Conservation (phyloP, 495 filamentous ascomycete species). For the Viridothelium virens region DNA sequence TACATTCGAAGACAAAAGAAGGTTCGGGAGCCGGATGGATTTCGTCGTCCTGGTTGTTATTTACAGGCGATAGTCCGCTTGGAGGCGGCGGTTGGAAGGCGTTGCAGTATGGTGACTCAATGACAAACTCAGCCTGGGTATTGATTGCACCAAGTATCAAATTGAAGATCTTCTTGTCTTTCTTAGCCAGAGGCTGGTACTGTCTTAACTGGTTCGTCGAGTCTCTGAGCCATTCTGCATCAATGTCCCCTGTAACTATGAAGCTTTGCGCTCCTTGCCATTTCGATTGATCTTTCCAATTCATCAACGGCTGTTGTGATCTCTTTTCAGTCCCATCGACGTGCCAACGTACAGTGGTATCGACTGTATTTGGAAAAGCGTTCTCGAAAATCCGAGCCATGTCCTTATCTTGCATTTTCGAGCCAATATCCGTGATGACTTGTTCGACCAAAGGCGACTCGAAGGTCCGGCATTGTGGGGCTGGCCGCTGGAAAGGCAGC, state of each 20-base stretch:
- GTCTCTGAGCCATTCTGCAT: constrained; percentile 95
- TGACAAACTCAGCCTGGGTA: constrained; percentile 90
- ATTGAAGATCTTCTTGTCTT: constrained; percentile 63
- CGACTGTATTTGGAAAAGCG: constrained; percentile 90
- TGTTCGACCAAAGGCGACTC: constrained; percentile 75
- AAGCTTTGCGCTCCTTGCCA: constrained; percentile 88
- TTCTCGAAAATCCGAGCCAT: constrained; percentile 93
- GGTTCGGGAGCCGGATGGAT: constrained; percentile 85
- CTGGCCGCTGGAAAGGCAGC: constrained; percentile 85
- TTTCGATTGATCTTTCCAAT: constrained; percentile 25
- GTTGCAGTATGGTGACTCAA: constrained; percentile 93
- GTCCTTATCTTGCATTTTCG: constrained; percentile 75
- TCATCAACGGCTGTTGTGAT: background rate
- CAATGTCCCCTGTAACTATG: constrained; percentile 97
- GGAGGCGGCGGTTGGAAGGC: constrained; percentile 91
- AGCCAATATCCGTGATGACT: constrained; percentile 73
- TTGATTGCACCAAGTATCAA: constrained; percentile 93
- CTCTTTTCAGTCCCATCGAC: constrained; percentile 42
- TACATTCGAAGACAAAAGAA: constrained; percentile 88
- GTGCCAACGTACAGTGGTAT: constrained; percentile 84
- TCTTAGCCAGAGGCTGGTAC: constrained; percentile 76
- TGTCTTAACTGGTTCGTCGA: constrained; percentile 91
- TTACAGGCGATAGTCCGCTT: constrained; percentile 58
- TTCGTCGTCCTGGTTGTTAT: constrained; percentile 68
- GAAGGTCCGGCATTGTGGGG: constrained; percentile 77